Percentiles rank a stretch among this genome's conserved stretches.
Evolutionary conservation across 2,329 filamentous ascomycete genomes (phyloP).

Genomic region (Penicillium sp.): DNA sequence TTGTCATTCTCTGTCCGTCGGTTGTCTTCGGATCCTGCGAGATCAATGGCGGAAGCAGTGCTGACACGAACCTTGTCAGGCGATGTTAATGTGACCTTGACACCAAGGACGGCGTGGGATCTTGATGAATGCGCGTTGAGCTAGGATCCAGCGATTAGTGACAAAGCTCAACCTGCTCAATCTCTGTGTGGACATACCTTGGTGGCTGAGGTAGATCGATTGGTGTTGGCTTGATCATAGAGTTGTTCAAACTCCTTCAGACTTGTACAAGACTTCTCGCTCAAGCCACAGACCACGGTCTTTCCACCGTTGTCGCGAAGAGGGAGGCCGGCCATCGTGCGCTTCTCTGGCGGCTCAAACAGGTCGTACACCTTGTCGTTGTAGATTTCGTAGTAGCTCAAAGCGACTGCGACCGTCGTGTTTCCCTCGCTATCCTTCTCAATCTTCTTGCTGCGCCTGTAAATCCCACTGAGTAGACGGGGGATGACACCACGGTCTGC

Average conservation of each 20-base stretch:
- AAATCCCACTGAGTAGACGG: conserved; percentile 79
- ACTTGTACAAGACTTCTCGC: conserved; percentile 77
- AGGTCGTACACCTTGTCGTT: conserved; percentile 94
- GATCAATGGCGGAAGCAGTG: conserved; percentile 88
- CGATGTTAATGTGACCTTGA: conserved; percentile 79
- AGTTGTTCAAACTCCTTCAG: conserved; percentile 87
- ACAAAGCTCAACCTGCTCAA: conserved; percentile 9
- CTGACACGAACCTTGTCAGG: conserved; percentile 70
- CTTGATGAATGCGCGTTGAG: conserved; percentile 88
- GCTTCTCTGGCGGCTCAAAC: conserved; percentile 84
- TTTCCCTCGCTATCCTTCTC: conserved; percentile 73
- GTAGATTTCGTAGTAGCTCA: conserved; percentile 97
- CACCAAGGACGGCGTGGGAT: conserved; percentile 86
- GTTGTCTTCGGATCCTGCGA: conserved; percentile 95
- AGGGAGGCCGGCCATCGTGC: conserved; percentile 76
- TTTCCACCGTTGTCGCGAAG: conserved; percentile 84
- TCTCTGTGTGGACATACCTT: conserved; percentile 54
- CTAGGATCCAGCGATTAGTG: conserved; percentile 37
- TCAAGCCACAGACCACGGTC: conserved; percentile 82
- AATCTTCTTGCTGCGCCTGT: conserved; percentile 81
- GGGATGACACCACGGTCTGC: conserved; percentile 88
- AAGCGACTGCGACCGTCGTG: conserved; percentile 70
- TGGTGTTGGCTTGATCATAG: conserved; percentile 90
- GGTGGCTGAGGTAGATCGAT: conserved; percentile 84
- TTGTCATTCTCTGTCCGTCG: conserved; percentile 90